Base-by-base conservation (phyloP, 768 basidiomycete species). In the Russula olivacea region DNA sequence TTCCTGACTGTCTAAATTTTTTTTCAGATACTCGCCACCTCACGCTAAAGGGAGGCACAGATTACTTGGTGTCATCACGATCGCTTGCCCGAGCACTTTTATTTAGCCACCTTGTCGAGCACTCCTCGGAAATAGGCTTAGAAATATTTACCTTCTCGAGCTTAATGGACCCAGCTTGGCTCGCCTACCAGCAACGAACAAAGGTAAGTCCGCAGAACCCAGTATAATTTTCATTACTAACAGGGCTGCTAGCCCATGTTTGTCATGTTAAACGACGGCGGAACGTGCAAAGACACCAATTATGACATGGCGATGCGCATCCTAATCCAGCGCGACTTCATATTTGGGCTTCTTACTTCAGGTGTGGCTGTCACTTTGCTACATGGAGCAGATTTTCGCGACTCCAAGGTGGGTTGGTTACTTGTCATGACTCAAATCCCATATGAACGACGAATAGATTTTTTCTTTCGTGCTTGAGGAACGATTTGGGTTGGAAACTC, bases 171-270 rank as follows among this genome's bases (percentile, higher is more conserved):
- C 74, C 75, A 0, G 68, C 60, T 1, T 88, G 87, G 86, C 61
- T 69, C 10, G 70, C 71, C 3, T 85, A 83, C 66, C 75, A 74
- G 38, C 61, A 69, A 23, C 63, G 63, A 79, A 81, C 73, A 81
- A 82, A 58, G 38, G 68, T 49, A n/a, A 12, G 6, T 34, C 45
- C 41, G 4, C 32, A 5, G 1, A n/a, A 11, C 2, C 8, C 8
- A 32, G 14, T 49, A 25, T 49, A 25, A 41, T 5, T 11, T 28
- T 5, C 41, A 12, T 45, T 36, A 17, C 63, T 73, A 48, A 75
- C 52, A 7, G 41, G 2, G 45, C 9, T 15, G 38, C 34, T 9
- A 87, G 84, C 87, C 88, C 1, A 86, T 89, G 85, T 87, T 87
- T 60, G 76, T 82, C 32, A 75, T 89, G 73, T 73, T 77, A 21